These are phyloP conservation scores for Irpex sp. DNA, from an alignment of 1,284 basidiomycete species.

Conservation along the genomic window DNA sequence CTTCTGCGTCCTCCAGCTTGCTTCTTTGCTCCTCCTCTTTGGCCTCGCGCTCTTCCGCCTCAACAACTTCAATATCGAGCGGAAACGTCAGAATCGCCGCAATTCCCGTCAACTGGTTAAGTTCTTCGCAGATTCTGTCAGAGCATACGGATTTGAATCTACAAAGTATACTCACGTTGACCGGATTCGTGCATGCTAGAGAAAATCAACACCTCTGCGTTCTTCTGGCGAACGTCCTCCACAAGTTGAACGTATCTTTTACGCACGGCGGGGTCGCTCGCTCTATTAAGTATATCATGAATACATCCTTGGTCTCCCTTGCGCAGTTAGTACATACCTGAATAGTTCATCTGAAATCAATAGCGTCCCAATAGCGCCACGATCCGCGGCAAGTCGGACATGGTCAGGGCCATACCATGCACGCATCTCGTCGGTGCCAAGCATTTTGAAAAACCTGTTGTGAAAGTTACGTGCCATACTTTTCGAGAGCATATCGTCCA, in stretches of 20 bases:
- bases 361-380: slow-evolving; percentile 92
- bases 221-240: slow-evolving; percentile 84
- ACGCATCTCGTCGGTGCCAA: slow-evolving; percentile 89
- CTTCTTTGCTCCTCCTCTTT: slow-evolving; percentile 45
- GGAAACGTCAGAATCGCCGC: slow-evolving; percentile 97
- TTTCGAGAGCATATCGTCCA: slow-evolving; percentile 1
- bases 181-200: slow-evolving; percentile 99
- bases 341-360: slow-evolving; percentile 96
- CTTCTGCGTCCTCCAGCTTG: slow-evolving; percentile 29
- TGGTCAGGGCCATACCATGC: slow-evolving; percentile 99
- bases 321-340: slow-evolving; percentile 46
- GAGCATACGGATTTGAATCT: not conserved
- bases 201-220: slow-evolving; percentile 94
- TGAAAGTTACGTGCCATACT: not conserved
- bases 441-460: slow-evolving; percentile 92
- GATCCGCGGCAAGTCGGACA: slow-evolving; percentile 86
- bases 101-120: slow-evolving; percentile 93
- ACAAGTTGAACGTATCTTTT: slow-evolving; percentile 89
- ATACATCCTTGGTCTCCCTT: not conserved
- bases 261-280: slow-evolving; percentile 72
- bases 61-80: slow-evolving; percentile 91
- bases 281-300: slow-evolving; percentile 29
- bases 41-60: slow-evolving; percentile 76
- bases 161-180: slow-evolving; percentile 62
- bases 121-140: slow-evolving; percentile 48